These are phyloP conservation scores for Cadophora gregata DNA, from an alignment of 2,329 filamentous ascomycete species.

Conservation along the genomic window DNA sequence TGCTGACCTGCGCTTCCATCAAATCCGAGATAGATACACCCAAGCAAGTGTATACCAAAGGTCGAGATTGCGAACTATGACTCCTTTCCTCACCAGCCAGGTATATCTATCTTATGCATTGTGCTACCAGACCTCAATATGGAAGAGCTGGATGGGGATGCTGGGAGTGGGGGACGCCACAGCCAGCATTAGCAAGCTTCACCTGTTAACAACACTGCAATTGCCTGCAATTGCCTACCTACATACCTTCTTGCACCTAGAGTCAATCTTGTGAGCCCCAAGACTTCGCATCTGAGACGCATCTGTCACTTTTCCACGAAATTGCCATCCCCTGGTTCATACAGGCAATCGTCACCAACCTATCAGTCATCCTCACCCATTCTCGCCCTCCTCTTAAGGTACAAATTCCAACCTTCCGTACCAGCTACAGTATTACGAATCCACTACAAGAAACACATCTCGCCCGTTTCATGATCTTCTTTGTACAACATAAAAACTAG, in stretches of 20 bases:
- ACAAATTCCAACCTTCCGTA: not conserved
- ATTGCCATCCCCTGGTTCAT: not conserved
- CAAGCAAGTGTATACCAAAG: not conserved
- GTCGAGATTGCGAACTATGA: not conserved
- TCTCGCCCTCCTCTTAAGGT: not conserved
- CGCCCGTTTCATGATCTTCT: not conserved
- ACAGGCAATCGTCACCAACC: not conserved
- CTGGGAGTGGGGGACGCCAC: not conserved
- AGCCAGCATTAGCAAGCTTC: not conserved
- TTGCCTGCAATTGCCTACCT: not conserved
- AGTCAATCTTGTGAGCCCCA: slow-evolving; percentile 16
- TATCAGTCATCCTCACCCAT: not conserved
- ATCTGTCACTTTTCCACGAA: slow-evolving; percentile 1
- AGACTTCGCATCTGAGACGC: slow-evolving; percentile 8
- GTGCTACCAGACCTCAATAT: not conserved
- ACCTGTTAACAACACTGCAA: not conserved
- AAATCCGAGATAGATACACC: not conserved
- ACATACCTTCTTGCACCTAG: not conserved
- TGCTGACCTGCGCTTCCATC: not conserved
- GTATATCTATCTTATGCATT: not conserved
- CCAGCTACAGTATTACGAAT: not conserved
- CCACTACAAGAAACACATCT: not conserved
- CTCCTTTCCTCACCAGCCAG: not conserved
- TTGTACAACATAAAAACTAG: slow-evolving; percentile 11
- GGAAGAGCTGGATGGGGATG: not conserved